phyloP scores from a whole-genome alignment of 1,284 basidiomycete species.

The Cutaneotrichosporon spelunceum region DNA sequence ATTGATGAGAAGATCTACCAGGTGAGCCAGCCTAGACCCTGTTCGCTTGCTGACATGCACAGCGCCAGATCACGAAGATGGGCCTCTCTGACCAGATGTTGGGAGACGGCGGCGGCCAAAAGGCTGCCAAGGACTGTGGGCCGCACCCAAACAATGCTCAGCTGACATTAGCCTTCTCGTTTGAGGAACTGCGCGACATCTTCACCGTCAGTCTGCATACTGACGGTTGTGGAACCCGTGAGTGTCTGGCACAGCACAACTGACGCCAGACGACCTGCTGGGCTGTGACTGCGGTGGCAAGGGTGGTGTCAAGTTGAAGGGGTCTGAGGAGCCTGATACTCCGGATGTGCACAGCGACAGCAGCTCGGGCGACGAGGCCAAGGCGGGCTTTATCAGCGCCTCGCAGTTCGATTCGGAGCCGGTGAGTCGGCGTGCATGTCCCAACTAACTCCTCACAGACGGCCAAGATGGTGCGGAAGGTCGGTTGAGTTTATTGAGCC shows the following conservation, averaged over 20 bases:
- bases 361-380: constrained; percentile 35
- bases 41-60: background rate
- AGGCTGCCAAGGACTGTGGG: constrained; percentile 66
- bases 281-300: constrained; percentile 62
- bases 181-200: constrained; percentile 88
- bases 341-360: background rate
- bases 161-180: constrained; percentile 64
- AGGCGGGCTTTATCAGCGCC: constrained; percentile 66
- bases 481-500: constrained; percentile 13
- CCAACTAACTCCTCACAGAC: constrained; percentile 25
- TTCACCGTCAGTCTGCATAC: constrained; percentile 81
- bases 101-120: constrained; percentile 37
- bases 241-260: constrained; percentile 22
- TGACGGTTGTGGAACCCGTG: constrained; percentile 73
- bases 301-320: constrained; percentile 15
- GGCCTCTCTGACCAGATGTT: constrained; percentile 64
- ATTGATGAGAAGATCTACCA: constrained; percentile 55
- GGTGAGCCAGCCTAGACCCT: constrained; percentile 21
- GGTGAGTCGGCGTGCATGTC: constrained; percentile 27
- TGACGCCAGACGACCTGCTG: constrained; percentile 59
- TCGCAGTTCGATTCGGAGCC: constrained; percentile 56
- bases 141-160: constrained; percentile 56
- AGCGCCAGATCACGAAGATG: constrained; percentile 93
- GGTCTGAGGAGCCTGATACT: constrained; percentile 31
- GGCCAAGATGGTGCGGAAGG: constrained; percentile 53